phyloP scores from a whole-genome alignment of 805 yeast species.

The Ogataea nakhonphanomensis region DNA sequence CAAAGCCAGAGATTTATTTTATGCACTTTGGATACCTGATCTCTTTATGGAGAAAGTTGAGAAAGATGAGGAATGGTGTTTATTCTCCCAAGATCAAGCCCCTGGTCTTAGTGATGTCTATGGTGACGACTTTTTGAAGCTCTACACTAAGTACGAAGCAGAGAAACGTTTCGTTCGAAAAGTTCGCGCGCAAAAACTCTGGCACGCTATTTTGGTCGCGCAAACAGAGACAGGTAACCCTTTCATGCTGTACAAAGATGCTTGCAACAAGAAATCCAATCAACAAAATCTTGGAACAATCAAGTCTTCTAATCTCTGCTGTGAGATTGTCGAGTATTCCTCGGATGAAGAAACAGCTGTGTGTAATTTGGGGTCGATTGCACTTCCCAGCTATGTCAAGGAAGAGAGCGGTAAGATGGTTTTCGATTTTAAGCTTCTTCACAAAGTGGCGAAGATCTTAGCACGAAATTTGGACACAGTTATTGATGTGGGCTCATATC shows the following conservation, averaged over 20 bases:
- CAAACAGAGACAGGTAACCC: conserved; percentile 98
- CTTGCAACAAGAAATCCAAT: conserved; percentile 82
- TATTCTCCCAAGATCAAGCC: conserved; percentile 86
- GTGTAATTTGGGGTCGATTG: conserved; percentile 89
- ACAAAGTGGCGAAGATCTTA: conserved; percentile 71
- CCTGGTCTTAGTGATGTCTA: conserved; percentile 80
- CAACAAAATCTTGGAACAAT: conserved; percentile 91
- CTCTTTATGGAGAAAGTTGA: conserved; percentile 90
- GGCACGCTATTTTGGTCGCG: conserved; percentile 86
- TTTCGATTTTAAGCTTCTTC: conserved; percentile 74
- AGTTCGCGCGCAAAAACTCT: conserved; percentile 82
- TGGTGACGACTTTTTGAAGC: conserved; percentile 75
- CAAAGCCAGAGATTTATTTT: conserved; percentile 89
- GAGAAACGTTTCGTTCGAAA: conserved; percentile 63
- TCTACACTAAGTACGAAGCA: conserved; percentile 70
- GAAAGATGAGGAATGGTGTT: conserved; percentile 74
- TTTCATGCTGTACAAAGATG: conserved; percentile 88
- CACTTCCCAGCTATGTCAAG: conserved; percentile 71
- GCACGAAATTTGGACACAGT: conserved; percentile 75
- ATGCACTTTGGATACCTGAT: conserved; percentile 94
- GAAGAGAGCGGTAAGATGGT: conserved; percentile 40
- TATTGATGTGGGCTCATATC: conserved; percentile 84
- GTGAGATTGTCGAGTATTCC: conserved; percentile 91
- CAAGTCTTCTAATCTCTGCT: conserved; percentile 90
- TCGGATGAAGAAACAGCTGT: conserved; percentile 93